Base-by-base conservation (phyloP, 202 grass and related monocot genomes). In the Hordeum pubiflorum region DNA sequence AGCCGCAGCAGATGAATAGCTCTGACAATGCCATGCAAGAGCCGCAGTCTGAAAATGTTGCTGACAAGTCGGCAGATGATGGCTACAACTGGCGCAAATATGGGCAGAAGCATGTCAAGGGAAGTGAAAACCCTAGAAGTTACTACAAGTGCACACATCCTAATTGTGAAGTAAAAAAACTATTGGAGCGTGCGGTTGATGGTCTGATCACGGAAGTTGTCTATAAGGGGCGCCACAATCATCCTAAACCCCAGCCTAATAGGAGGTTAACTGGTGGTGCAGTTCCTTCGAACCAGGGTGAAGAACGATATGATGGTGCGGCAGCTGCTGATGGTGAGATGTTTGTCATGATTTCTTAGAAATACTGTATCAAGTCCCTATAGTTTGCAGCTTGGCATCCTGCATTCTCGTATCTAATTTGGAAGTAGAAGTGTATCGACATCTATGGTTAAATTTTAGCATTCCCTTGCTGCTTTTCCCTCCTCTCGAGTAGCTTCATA, bases 91-190 rank as follows among this genome's bases (percentile, higher is more conserved):
- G 96, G 96, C 88, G 96, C 55, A 99, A 99, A 85, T 99, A 99
- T 81, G 97, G 97, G 22, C 97, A 99, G 72, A 99, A 99, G 82
- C 89, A 95, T 80, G 97, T 96, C 66, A 99, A 99, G 83, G 97
- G 92, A 87, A 88, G 92, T 88, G 97, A 99, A 85, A 93, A 93
- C 73, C 92, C 97, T 40, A 88, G 92, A 82, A 99, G 97, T 76
- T 99, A 99, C 69, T 99, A 99, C 89, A 99, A 99, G 88, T 99
- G 92, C 87, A 99, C 97, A 2, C 97, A 99, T 85, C 91, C 92
- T 68, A 90, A 87, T 80, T 99, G 97, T 82, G 87, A 93, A 85
- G 91, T 96, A 77, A 99, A 96, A 84, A 96, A 96, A 52, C 91
- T 93, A 79, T 66, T 99, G 52, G 97, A 99, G 55, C 89, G 97